Evolutionary conservation across 2,329 filamentous ascomycete genomes (phyloP).

Genomic region (Pseudonectria foliicola): DNA sequence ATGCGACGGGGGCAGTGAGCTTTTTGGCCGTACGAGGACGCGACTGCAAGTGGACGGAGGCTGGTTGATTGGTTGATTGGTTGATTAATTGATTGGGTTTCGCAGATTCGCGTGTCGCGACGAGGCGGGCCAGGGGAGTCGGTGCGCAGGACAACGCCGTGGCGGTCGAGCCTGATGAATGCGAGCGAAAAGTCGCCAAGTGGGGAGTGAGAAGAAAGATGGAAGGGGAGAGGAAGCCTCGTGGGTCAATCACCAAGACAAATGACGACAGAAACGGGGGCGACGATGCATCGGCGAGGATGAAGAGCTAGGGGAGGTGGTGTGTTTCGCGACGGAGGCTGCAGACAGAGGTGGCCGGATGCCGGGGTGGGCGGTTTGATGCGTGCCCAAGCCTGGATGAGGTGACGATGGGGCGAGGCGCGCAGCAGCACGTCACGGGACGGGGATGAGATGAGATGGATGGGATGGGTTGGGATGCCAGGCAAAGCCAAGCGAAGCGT

Average conservation of each 20-base stretch:
- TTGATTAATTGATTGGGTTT: conserved; percentile 14
- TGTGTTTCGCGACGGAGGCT: conserved; percentile 19
- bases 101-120: conserved; percentile 21
- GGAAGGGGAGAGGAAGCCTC: conserved; percentile 5
- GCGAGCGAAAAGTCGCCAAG: conserved; percentile 4
- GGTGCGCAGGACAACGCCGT: conserved; percentile 15
- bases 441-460: conserved; percentile 13
- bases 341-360: conserved; percentile 16
- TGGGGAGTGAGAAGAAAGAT: conserved; percentile 4
- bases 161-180: conserved; percentile 9
- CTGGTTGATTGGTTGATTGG: conserved; percentile 9
- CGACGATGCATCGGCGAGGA: conserved; percentile 23
- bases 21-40: conserved; percentile 9
- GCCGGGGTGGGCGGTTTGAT: conserved; percentile 5
- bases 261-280: conserved; percentile 11
- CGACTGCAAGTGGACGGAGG: conserved; percentile 11
- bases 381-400: conserved; percentile 10
- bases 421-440: conserved; percentile 17
- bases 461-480: conserved; percentile 10
- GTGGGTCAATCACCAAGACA: conserved; percentile 10
- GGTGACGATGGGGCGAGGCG: conserved; percentile 20
- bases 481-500: too few species aligned
- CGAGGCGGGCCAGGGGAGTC: conserved; percentile 12
- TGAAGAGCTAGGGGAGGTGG: conserved; percentile 11
- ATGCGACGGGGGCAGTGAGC: conserved; percentile 19